phyloP scores from a whole-genome alignment of 352 stramenopile genomes.

The Hyaloperonospora arabidopsidis region DNA sequence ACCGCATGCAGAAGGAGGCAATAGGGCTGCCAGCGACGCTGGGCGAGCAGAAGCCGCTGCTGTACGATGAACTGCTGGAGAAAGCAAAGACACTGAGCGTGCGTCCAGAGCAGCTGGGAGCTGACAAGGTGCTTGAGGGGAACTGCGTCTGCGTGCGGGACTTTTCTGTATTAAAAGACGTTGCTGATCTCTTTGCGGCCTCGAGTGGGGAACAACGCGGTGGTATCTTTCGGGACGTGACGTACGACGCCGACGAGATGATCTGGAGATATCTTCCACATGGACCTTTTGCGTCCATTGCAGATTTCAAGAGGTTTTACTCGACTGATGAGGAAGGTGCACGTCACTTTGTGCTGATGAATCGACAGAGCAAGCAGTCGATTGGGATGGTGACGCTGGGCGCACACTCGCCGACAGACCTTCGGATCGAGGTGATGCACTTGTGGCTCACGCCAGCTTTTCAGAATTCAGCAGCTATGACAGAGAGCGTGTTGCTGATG shows the following conservation, averaged over 20 bases:
- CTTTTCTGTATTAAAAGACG: conserved; percentile 28
- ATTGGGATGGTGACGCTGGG: conserved; percentile 79
- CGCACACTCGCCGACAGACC: conserved; percentile 63
- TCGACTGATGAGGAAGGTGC: conserved; percentile 22
- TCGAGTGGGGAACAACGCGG: conserved; percentile 36
- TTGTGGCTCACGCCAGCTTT: conserved; percentile 79
- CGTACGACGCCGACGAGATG: conserved; percentile 68
- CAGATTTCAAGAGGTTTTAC: conserved; percentile 39
- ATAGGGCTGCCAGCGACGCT: conserved; percentile 49
- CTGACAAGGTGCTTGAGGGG: conserved; percentile 26
- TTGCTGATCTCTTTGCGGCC: conserved; percentile 31
- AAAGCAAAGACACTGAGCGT: conserved; percentile 26
- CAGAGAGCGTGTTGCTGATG: conserved; percentile 63
- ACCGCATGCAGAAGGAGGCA: conserved; percentile 77
- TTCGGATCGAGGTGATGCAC: conserved; percentile 70
- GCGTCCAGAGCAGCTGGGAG: conserved; percentile 32
- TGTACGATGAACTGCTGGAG: conserved; percentile 84
- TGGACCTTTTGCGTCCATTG: conserved; percentile 43
- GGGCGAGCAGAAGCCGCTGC: conserved; percentile 66
- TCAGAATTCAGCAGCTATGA: conserved; percentile 41
- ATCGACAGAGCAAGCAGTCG: conserved; percentile 33
- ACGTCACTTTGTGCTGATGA: conserved; percentile 60
- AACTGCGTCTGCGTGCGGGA: conserved; percentile 40
- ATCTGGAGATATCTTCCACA: conserved; percentile 67
- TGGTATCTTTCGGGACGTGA: conserved; percentile 55